These are phyloP conservation scores for Ascochyta viciae-villosae DNA, from an alignment of 2,329 filamentous ascomycete genomes.

Conservation along the genomic window DNA sequence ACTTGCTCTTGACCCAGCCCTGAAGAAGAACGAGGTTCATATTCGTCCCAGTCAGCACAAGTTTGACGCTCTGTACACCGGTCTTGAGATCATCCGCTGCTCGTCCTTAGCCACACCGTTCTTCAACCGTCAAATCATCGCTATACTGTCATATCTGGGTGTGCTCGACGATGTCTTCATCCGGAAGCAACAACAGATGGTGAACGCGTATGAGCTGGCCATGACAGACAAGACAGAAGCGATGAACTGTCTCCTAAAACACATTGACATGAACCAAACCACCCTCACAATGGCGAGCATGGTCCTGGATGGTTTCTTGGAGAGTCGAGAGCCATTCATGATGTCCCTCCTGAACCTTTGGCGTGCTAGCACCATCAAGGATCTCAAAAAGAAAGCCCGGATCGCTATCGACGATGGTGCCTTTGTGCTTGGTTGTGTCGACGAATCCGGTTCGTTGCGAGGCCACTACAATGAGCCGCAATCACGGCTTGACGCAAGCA, in stretches of 20 bases:
- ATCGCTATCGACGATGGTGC: conserved; percentile 83
- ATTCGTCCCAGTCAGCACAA: conserved; percentile 88
- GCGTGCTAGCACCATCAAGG: conserved; percentile 87
- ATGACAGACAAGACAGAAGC: conserved; percentile 72
- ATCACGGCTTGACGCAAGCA: conserved; percentile 53
- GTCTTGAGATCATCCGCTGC: conserved; percentile 83
- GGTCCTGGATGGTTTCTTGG: conserved; percentile 81
- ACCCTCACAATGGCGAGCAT: conserved; percentile 78
- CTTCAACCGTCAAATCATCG: conserved; percentile 88
- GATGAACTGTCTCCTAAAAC: conserved; percentile 71
- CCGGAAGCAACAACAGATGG: conserved; percentile 70
- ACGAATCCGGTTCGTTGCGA: conserved; percentile 78
- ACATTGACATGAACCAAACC: conserved; percentile 84
- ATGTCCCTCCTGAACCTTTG: conserved; percentile 81
- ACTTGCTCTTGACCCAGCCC: conserved; percentile 74
- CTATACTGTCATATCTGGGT: conserved; percentile 80
- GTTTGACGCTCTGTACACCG: conserved; percentile 74
- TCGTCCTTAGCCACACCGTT: conserved; percentile 79
- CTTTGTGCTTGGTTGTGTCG: conserved; percentile 85
- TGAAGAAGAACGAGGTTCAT: conserved; percentile 72
- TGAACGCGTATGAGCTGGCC: conserved; percentile 72
- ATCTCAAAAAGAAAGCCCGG: conserved; percentile 89
- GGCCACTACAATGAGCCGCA: conserved; percentile 70
- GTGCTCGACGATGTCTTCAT: conserved; percentile 73
- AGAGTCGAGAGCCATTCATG: conserved; percentile 77